Conservation (phyloP, 73 alveolate genomes). For the Tetrahymena elliotti region DNA sequence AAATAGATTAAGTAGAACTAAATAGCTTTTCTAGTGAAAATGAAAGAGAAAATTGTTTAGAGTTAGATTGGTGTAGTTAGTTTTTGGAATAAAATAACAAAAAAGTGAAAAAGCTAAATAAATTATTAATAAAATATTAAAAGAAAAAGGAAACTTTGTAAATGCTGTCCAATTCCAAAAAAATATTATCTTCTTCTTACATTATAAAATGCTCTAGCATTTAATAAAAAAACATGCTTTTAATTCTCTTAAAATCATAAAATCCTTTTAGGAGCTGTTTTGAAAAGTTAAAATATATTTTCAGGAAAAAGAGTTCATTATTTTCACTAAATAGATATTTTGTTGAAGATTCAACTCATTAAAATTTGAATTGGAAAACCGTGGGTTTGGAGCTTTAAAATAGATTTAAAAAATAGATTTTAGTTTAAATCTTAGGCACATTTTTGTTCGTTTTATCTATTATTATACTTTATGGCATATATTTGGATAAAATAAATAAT, state of each 20-base stretch:
- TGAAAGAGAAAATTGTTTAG: not conserved
- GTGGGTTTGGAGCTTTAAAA: not conserved
- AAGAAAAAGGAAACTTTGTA: not conserved
- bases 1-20: not conserved
- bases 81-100: not conserved
- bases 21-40: not conserved
- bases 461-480: not conserved
- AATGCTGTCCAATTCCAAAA: not conserved
- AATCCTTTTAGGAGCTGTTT: not conserved
- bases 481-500: not conserved
- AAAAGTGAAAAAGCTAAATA: not conserved
- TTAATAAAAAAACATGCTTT: not conserved
- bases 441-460: not conserved
- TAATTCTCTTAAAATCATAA: not conserved
- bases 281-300: not conserved
- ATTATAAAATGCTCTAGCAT: not conserved
- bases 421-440: not conserved
- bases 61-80: not conserved
- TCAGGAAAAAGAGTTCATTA: not conserved
- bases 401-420: not conserved
- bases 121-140: not conserved
- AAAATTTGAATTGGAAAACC: not conserved
- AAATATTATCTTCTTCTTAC: not conserved
- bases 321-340: not conserved
- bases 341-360: not conserved